A percentile compares a stretch with the other conserved stretches of the same genome.
phyloP scores from a whole-genome alignment of 768 basidiomycete genomes.

The Gyrodon lividus region DNA sequence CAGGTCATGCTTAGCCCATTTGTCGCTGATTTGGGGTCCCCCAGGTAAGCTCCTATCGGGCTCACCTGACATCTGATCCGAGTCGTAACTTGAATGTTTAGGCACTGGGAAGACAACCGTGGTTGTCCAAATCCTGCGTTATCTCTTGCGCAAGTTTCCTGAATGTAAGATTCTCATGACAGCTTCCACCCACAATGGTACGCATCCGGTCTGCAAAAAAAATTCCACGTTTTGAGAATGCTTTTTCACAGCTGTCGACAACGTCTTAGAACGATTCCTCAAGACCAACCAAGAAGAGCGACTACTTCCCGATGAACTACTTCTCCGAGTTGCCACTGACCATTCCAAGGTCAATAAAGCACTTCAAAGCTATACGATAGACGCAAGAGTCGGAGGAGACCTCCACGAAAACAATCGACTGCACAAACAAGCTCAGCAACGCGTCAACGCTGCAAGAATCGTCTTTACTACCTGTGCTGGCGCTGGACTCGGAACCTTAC shows the following conservation, averaged over 20 bases:
- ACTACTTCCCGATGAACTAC: constrained; percentile 52
- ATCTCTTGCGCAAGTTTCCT: constrained; percentile 34
- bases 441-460: constrained; percentile 54
- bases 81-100: constrained; percentile 19
- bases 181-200: constrained; percentile 70
- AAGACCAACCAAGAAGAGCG: constrained; percentile 41
- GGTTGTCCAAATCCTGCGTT: constrained; percentile 57
- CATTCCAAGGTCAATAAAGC: constrained; percentile 57
- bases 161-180: constrained; percentile 61
- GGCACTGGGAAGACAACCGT: constrained; percentile 75
- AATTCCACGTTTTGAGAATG: background rate
- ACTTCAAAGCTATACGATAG: constrained; percentile 59
- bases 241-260: constrained; percentile 58
- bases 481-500: constrained; percentile 56
- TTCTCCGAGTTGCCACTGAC: constrained; percentile 70
- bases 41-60: constrained; percentile 42
- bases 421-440: constrained; percentile 56
- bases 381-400: constrained; percentile 59
- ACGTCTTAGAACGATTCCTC: constrained; percentile 64
- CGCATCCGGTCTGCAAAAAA: background rate
- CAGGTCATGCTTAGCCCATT: constrained; percentile 38
- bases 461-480: constrained; percentile 69
- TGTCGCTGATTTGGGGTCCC: constrained; percentile 69
- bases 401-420: constrained; percentile 57
- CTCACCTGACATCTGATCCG: background rate